Evolutionary conservation across 208 protist species (phyloP), one percentile per base, ranked within the genome.

Genomic region (Wallacemonas sp.): DNA sequence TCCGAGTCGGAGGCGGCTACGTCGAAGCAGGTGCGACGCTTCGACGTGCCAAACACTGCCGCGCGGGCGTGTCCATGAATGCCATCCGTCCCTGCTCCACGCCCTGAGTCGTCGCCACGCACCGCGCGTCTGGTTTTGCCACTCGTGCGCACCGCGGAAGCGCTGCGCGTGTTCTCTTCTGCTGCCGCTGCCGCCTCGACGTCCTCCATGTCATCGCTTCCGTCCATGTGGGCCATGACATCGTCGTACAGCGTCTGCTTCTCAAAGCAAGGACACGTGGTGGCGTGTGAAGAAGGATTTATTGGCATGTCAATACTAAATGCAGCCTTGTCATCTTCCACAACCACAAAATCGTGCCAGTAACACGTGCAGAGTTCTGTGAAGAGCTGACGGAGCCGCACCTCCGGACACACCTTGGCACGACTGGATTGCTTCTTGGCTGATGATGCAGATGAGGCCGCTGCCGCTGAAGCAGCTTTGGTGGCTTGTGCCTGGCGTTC

Each of bases 281-380:
- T 60, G 22, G 81, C 82, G 58, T 94, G 87, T 22, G 87, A 75
- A 30, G 84, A 69, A 1, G 87, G 84, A 72, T 91, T 90, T 33
- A 79, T 79, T 21, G 87, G 71, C 67, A 86, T 86, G 15, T 70
- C 76, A 21, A 89, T n/a, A 15, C 81, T 77, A 1, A 61, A 62
- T 15, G 69, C 53, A 45, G 21, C 8, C 24, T 42, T 34, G 42
- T 61, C 17, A 34, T 31, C 49, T 56, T 61, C 2, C 15, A 27
- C 30, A 47, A 55, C 47, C n/a, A 66, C 53, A 24, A 78, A 77
- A 26, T 70, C 59, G 6, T 54, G 59, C 79, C 74, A 84, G 68
- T 83, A 83, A 51, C 77, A 83, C 33, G 68, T 59, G 62, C 77
- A 83, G 22, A 56, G 44, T 12, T 59, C 63, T 15, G 39, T 38